Evolutionary conservation across 805 yeast genomes (phyloP).

Genomic region (Yarrowia deformans): DNA sequence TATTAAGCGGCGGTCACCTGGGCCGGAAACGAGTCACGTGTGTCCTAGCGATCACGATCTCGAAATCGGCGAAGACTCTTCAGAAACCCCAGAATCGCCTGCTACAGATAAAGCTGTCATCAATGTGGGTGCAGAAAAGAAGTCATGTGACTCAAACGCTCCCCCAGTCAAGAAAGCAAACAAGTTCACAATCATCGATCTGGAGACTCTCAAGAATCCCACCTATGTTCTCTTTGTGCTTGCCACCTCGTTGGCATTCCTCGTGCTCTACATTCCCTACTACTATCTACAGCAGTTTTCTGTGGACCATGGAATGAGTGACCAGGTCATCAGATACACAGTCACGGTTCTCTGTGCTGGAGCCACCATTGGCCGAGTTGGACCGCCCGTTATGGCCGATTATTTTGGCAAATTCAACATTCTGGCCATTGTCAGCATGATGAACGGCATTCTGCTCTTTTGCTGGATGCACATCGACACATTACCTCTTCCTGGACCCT

Average conservation of each 20-base stretch:
- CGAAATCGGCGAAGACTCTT: constrained; percentile 1
- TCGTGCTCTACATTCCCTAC: constrained; percentile 38
- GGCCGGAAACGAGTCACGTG: neutral
- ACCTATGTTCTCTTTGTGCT: constrained; percentile 51
- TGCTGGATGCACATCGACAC: constrained; percentile 46
- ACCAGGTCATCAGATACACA: constrained; percentile 42
- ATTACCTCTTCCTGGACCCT: neutral
- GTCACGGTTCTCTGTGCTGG: constrained; percentile 47
- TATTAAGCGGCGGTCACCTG: neutral
- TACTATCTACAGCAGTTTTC: constrained; percentile 40
- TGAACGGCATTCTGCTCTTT: constrained; percentile 50
- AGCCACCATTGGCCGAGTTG: constrained; percentile 57
- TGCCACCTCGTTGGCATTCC: constrained; percentile 44
- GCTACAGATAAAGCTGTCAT: constrained; percentile 9
- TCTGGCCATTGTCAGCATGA: constrained; percentile 47
- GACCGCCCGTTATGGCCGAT: constrained; percentile 58
- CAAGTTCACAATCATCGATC: constrained; percentile 34
- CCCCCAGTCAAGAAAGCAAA: neutral
- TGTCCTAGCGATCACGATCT: neutral
- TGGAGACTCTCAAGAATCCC: constrained; percentile 32
- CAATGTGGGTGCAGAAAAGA: constrained; percentile 11
- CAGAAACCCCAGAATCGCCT: neutral
- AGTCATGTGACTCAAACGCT: constrained; percentile 1
- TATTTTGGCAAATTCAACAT: constrained; percentile 56
- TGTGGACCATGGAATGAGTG: constrained; percentile 3